These are phyloP conservation scores for Lupinus albus DNA, from an alignment of 306 rosid genomes.

Conservation along the genomic window DNA sequence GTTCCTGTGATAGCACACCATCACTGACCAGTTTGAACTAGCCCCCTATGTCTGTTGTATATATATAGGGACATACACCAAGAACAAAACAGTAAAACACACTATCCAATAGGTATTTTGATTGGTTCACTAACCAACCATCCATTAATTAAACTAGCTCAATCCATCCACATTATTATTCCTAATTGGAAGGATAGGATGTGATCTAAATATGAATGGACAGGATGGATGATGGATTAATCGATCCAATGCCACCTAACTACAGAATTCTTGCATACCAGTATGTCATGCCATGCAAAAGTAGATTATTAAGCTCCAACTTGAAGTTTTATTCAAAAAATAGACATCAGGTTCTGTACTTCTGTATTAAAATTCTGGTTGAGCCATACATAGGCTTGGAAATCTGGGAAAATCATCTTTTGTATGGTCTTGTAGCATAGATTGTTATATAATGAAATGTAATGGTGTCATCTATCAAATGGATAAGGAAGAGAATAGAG, in stretches of 20 bases:
- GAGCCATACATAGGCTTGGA: neutral
- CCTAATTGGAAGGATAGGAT: no score
- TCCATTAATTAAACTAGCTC: no score
- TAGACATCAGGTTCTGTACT: neutral
- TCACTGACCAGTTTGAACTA: no score
- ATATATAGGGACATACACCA: no score
- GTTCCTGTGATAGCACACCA: no score
- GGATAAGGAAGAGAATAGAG: neutral
- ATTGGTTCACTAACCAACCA: no score
- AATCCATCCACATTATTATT: no score
- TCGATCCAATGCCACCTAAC: neutral
- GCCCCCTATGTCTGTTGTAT: no score
- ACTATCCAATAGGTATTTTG: no score
- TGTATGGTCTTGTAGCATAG: conserved; percentile 15
- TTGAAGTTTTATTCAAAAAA: conserved; percentile 29
- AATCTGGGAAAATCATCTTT: conserved; percentile 5
- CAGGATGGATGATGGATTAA: no score
- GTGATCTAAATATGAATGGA: no score
- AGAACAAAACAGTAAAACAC: no score
- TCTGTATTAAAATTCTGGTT: neutral
- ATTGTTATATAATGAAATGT: conserved; percentile 12
- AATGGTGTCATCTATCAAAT: conserved; percentile 22
- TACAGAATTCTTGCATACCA: conserved; percentile 2
- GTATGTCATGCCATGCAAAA: conserved; percentile 8
- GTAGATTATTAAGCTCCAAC: conserved; percentile 10